Conservation (phyloP, 1,284 basidiomycete species). For the Puccinia coronata region DNA sequence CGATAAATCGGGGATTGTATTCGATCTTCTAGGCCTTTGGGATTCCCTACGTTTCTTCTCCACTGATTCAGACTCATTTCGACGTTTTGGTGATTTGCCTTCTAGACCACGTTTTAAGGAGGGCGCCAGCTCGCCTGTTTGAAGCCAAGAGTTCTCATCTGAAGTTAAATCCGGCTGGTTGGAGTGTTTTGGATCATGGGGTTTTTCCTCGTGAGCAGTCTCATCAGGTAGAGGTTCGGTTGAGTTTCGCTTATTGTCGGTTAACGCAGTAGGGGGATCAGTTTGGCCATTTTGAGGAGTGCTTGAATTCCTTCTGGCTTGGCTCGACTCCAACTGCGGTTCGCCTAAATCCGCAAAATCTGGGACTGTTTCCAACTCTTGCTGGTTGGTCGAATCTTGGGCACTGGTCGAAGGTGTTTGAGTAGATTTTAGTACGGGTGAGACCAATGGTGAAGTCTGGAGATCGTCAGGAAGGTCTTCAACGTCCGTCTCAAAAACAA, state of each 20-base stretch:
- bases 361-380: slow-evolving; percentile 24
- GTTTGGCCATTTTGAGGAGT: neutral
- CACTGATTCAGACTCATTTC: slow-evolving; percentile 14
- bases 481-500: slow-evolving; percentile 89
- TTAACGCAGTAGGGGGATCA: neutral
- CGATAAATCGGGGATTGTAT: slow-evolving; percentile 11
- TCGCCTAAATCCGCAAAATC: slow-evolving; percentile 47
- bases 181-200: neutral
- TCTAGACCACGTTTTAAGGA: neutral
- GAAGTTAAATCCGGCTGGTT: neutral
- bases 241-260: neutral
- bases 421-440: slow-evolving; percentile 54
- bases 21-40: neutral
- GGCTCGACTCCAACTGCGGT: slow-evolving; percentile 26
- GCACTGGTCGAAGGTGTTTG: slow-evolving; percentile 31
- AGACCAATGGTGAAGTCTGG: slow-evolving; percentile 76
- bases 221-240: slow-evolving; percentile 1
- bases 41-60: neutral
- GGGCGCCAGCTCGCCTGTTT: neutral
- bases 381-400: slow-evolving; percentile 11
- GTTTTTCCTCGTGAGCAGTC: neutral
- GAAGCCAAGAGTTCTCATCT: slow-evolving; percentile 12
- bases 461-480: slow-evolving; percentile 89
- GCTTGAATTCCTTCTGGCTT: neutral
- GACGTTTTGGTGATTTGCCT: slow-evolving; percentile 1